Conservation (phyloP, 164 flowering plant genomes). For the Warburgia ugandensis region DNA sequence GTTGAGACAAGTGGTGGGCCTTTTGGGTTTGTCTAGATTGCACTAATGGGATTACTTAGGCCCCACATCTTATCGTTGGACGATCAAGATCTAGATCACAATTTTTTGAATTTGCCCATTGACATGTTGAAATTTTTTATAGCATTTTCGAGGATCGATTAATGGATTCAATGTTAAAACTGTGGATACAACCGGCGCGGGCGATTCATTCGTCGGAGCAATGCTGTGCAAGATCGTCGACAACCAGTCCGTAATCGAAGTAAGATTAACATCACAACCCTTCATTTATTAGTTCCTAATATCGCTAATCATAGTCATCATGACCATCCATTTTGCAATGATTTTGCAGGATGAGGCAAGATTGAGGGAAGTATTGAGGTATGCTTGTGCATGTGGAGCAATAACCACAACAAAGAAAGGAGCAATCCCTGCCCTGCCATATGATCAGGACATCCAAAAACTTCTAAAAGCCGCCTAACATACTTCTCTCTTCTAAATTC, state of each 20-base stretch:
- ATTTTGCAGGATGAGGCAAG: constrained; percentile 57
- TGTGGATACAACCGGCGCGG: constrained; percentile 96
- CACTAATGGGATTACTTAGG: too few species aligned
- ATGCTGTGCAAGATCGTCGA: constrained; percentile 58
- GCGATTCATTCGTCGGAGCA: constrained; percentile 88
- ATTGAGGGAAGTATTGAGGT: constrained; percentile 52
- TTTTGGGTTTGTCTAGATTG: too few species aligned
- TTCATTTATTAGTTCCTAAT: background rate
- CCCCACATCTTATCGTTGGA: too few species aligned
- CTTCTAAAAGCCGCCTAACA: constrained; percentile 28
- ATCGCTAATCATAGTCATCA: background rate
- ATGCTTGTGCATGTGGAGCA: constrained; percentile 94
- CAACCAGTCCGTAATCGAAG: constrained; percentile 61
- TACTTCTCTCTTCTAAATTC: background rate
- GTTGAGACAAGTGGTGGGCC: too few species aligned
- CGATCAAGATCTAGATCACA: background rate
- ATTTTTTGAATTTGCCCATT: background rate
- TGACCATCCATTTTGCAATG: background rate
- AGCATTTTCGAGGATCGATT: constrained; percentile 75
- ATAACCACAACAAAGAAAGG: constrained; percentile 91
- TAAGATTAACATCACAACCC: constrained; percentile 14
- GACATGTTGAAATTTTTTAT: background rate
- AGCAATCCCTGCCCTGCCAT: constrained; percentile 94
- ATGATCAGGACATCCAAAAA: constrained; percentile 35
- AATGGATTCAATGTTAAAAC: constrained; percentile 59